These are phyloP conservation scores for Mycoemilia scoparia DNA, from an alignment of 192 early-diverging fungal genomes.

Conservation along the genomic window DNA sequence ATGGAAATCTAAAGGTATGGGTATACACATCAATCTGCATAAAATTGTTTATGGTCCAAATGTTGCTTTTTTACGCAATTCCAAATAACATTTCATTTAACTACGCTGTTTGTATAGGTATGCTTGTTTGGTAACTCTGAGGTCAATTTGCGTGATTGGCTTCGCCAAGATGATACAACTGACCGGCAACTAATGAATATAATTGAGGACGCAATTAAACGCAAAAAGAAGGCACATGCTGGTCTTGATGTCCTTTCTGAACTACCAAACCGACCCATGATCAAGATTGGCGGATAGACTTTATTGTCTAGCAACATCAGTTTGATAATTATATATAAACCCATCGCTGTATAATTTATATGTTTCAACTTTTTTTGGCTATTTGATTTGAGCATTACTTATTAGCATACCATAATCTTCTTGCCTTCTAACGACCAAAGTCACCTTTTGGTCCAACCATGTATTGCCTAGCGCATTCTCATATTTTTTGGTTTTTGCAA, in stretches of 20 bases:
- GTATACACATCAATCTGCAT: slow-evolving; percentile 3
- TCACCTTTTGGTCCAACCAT: too few species aligned
- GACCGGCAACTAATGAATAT: slow-evolving; percentile 51
- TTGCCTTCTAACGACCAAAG: too few species aligned
- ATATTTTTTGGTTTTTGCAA: too few species aligned
- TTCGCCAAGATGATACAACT: slow-evolving; percentile 36
- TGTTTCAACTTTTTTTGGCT: too few species aligned
- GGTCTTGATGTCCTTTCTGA: slow-evolving; percentile 69
- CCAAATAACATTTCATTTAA: too few species aligned
- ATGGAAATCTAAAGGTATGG: slow-evolving; percentile 76
- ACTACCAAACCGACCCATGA: slow-evolving; percentile 86
- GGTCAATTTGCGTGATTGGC: slow-evolving; percentile 61
- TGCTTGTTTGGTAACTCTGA: slow-evolving; percentile 90
- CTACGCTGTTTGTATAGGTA: too few species aligned
- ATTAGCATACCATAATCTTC: too few species aligned
- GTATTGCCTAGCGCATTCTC: too few species aligned
- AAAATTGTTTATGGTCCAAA: neutral
- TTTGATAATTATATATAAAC: neutral
- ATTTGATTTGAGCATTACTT: too few species aligned
- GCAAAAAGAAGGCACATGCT: slow-evolving; percentile 89
- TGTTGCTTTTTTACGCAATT: slow-evolving; percentile 5
- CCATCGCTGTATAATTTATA: neutral
- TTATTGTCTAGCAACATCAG: too few species aligned
- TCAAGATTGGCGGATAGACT: slow-evolving; percentile 72
- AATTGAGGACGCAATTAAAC: slow-evolving; percentile 60